Base-by-base conservation (phyloP, 2,329 filamentous ascomycete species). In the Orbilia ellipsospora region DNA sequence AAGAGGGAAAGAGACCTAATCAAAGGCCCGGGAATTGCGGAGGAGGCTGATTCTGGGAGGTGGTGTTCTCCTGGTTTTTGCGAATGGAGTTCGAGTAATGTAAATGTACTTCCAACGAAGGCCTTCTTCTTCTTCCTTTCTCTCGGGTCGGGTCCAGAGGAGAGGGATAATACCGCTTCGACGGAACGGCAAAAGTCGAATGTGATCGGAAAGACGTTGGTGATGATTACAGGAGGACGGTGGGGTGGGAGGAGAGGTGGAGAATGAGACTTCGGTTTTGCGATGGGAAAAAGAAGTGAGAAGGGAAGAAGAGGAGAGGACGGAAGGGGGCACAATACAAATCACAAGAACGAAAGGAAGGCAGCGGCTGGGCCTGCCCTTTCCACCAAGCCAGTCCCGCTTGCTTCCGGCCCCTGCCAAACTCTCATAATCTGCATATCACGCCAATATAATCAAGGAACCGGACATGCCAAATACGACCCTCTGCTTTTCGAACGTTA, bases 321-420 rank as follows among this genome's bases (percentile, higher is more conserved):
- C 10, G 44, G 54, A 65, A 57, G 31, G 31, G 31, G 44, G 40
- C 12, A 45, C 23, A 18, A 36, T 5, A 55, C 51, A 28, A n/a
- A 28, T 65, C 10, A 31, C 42, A 65, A n/a, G n/a, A n/a, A n/a
- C n/a, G n/a, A 56, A 42, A n/a, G 52, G 44, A 28, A 42, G 59
- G 20, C 36, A 45, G 18, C 48, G 52, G 42, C 55, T 36, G 50
- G 31, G 63, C 50, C 51, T 68, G 23, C 45, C 51, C 44, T 52
- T 36, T 16, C 16, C 51, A 55, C 20, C 48, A 44, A 63, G 48
- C 64, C 56, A 62, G 63, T 56, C 62, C 69, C 72, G 72, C 72
- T 65, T 64, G 72, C 72, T 75, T 75, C 72, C 72, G 72, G 72
- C 72, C 72, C 69, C 70, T 74, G 72, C 56, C 31, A 42, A 44